phyloP scores from a whole-genome alignment of 768 basidiomycete species.

The Coprinopsis sp. region DNA sequence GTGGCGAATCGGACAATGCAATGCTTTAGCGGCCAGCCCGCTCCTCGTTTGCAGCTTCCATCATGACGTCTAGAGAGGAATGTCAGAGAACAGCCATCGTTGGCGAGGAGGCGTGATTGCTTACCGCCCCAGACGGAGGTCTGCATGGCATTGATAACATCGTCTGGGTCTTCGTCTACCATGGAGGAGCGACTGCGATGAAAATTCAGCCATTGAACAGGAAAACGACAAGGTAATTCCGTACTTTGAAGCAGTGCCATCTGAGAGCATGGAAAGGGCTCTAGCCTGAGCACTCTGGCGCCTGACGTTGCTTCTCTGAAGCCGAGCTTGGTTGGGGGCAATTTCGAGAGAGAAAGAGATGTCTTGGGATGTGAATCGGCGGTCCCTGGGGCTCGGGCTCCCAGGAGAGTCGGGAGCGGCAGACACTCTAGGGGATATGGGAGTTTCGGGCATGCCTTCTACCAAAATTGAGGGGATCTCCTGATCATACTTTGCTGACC shows the following conservation, averaged over 20 bases:
- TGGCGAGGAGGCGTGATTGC: constrained; percentile 19
- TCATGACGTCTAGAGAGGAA: constrained; percentile 25
- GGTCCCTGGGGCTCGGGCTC: constrained; percentile 35
- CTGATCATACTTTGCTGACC: constrained; percentile 32
- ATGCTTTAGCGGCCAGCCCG: neutral
- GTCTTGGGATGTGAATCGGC: constrained; percentile 38
- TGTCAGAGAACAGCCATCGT: neutral
- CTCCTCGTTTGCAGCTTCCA: constrained; percentile 27
- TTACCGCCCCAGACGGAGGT: constrained; percentile 70
- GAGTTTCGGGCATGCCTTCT: constrained; percentile 50
- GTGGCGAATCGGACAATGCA: too few relatives aligned
- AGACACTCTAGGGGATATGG: constrained; percentile 54
- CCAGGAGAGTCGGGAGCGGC: constrained; percentile 33
- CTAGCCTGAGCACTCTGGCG: constrained; percentile 53
- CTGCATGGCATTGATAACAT: constrained; percentile 55
- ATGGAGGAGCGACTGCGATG: constrained; percentile 32
- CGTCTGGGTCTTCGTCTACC: constrained; percentile 41
- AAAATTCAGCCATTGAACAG: constrained; percentile 4
- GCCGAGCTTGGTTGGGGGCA: constrained; percentile 31
- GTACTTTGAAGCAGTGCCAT: constrained; percentile 47
- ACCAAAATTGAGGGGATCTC: constrained; percentile 74
- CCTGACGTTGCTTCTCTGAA: constrained; percentile 50
- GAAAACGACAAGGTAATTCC: constrained; percentile 17
- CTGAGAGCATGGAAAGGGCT: constrained; percentile 39
- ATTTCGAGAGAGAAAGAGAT: constrained; percentile 43